These are phyloP conservation scores for Durio zibethinus DNA, from an alignment of 345 rosid species.

Conservation along the genomic window DNA sequence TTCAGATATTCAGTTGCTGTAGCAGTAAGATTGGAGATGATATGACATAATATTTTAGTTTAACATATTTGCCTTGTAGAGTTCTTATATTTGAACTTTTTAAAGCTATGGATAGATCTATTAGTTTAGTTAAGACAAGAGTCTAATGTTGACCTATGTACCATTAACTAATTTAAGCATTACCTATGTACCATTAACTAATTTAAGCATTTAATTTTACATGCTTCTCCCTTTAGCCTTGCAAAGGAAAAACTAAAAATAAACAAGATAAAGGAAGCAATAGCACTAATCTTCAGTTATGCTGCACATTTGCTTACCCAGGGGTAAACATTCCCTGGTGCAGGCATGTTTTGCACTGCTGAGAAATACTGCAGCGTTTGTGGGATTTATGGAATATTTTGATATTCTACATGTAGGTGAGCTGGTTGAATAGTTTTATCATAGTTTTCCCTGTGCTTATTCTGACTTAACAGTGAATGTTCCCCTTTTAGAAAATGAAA, in stretches of 20 bases:
- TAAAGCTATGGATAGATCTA: conserved; percentile 4
- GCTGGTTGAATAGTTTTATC: conserved; percentile 3
- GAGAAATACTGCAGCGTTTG: neutral
- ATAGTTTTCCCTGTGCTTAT: neutral
- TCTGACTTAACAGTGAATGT: neutral
- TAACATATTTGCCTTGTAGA: neutral
- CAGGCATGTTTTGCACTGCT: neutral
- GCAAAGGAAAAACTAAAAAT: neutral
- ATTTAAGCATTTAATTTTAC: neutral
- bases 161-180: neutral
- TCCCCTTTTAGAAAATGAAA: neutral
- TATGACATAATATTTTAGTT: neutral
- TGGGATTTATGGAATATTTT: conserved; percentile 3
- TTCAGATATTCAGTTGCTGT: neutral
- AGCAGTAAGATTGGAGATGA: neutral
- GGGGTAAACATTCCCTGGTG: neutral
- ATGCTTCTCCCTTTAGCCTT: neutral
- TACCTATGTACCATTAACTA: conserved; percentile 1
- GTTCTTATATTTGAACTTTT: neutral
- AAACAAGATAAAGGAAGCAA: neutral
- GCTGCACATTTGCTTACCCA: neutral
- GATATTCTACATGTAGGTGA: neutral
- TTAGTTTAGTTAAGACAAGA: neutral
- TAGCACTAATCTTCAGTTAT: neutral
- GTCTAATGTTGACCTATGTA: neutral